phyloP scores from a whole-genome alignment of 345 rosid genomes.

The Microcos paniculata region DNA sequence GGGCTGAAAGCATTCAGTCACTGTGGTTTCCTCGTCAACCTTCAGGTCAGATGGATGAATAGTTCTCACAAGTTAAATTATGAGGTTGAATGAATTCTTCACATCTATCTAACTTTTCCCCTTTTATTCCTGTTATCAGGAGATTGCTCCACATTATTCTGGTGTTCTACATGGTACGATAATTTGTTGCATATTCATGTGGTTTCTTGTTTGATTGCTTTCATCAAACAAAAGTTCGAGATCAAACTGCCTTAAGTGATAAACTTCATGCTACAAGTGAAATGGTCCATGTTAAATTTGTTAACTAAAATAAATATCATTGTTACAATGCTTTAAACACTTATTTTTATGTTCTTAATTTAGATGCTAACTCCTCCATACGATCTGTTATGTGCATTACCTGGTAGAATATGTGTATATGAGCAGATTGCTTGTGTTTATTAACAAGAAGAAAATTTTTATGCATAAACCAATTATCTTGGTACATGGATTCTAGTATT shows the following conservation, averaged over 20 bases:
- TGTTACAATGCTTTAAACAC: background rate
- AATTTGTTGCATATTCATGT: background rate
- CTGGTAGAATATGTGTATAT: background rate
- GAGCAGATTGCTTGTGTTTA: background rate
- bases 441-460: background rate
- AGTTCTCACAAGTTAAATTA: background rate
- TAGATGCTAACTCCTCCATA: background rate
- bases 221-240: background rate
- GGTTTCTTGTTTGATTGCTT: slow-evolving; percentile 3
- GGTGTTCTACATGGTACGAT: slow-evolving; percentile 85
- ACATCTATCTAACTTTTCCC: slow-evolving; percentile 24
- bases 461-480: background rate
- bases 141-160: slow-evolving; percentile 83
- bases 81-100: background rate
- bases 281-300: background rate
- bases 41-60: slow-evolving; percentile 61
- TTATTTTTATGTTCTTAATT: background rate
- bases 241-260: background rate
- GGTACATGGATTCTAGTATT: background rate
- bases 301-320: background rate
- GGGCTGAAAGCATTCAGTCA: slow-evolving; percentile 95
- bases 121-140: slow-evolving; percentile 45
- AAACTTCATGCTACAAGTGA: background rate
- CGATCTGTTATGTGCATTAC: background rate
- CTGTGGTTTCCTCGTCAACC: slow-evolving; percentile 90